Evolutionary conservation across 345 rosid genomes (phyloP), one percentile per base, ranked within the genome.

Genomic region (Camelina hispida): DNA sequence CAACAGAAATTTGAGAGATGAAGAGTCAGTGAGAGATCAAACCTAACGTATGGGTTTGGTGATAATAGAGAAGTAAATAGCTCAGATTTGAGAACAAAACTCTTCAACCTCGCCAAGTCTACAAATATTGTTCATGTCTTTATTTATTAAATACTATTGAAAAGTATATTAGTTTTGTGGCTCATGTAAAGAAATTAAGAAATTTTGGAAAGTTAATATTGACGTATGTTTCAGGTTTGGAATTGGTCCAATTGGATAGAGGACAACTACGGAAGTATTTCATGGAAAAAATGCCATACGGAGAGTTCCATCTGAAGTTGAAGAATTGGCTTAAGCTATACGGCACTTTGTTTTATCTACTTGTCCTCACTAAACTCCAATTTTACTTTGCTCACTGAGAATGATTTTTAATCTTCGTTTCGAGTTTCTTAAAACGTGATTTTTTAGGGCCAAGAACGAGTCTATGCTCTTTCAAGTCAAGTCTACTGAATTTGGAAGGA

Each of bases 221-320:
- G 59, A 25, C 59, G 59, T 54, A 12, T 54, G 5, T 6, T 54
- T 13, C 14, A 54, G n/a, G 59, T 54, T 54, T 54, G 59, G 59
- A 25, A 54, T 54, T 54, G 35, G 32, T 54, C 35, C 35, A 25
- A 54, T 54, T 54, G 35, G 32, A 54, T 14, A 22, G 34, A 53
- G 0, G 34, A 12, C 34, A 3, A 53, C 34, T 53, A 11, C 1
- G n/a, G 2, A 12, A 23, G 7, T 34, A 4, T 23, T 53, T 53
- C 5, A 13, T 25, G 4, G 16, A 7, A n/a, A 56, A 56, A 56
- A 55, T 15, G 20, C 12, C 61, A 56, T 4, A 15, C 2, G 61
- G 12, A n/a, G n/a, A 7, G 6, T 28, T 20, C 12, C 12, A 28
- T 56, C 61, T 28, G 0, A 30, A 56, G 38, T 46, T 47, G 51